A percentile compares a stretch with the other conserved stretches of the same genome.
phyloP scores from a whole-genome alignment of 208 protist genomes.

The Acanthamoeba quina region DNA sequence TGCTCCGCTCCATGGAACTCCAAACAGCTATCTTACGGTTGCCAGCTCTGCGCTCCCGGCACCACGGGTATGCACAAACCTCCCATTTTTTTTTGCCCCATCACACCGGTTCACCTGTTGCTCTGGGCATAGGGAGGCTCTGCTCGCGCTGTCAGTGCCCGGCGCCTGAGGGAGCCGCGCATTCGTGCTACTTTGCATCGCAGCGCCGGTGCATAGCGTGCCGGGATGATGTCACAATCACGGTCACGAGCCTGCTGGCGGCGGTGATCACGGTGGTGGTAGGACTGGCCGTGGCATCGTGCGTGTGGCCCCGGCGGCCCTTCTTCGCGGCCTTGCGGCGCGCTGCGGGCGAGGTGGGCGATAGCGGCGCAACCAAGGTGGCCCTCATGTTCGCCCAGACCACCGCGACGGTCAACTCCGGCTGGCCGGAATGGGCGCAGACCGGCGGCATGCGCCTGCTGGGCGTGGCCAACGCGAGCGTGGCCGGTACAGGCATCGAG shows the following conservation, averaged over 20 bases:
- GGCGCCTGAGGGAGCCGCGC: background rate
- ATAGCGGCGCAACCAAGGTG: background rate
- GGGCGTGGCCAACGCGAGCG: background rate
- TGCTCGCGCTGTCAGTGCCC: background rate
- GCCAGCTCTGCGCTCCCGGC: background rate
- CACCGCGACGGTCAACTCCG: background rate
- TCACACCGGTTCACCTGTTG: background rate
- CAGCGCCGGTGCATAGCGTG: background rate
- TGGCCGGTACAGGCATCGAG: background rate
- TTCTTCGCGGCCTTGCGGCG: background rate
- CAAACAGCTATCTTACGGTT: background rate
- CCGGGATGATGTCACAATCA: background rate
- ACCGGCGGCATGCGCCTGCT: background rate
- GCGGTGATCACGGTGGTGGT: background rate
- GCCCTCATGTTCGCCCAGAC: conserved; percentile 1
- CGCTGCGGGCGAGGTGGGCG: background rate
- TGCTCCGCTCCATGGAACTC: background rate
- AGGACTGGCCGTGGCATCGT: background rate
- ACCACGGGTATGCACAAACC: background rate
- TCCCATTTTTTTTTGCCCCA: background rate
- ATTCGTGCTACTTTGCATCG: background rate
- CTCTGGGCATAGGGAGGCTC: background rate
- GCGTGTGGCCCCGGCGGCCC: background rate
- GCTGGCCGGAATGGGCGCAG: background rate
- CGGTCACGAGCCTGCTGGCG: background rate